These are phyloP conservation scores for Aspergillus clavatus DNA, from an alignment of 2,329 filamentous ascomycete species.

Conservation along the genomic window DNA sequence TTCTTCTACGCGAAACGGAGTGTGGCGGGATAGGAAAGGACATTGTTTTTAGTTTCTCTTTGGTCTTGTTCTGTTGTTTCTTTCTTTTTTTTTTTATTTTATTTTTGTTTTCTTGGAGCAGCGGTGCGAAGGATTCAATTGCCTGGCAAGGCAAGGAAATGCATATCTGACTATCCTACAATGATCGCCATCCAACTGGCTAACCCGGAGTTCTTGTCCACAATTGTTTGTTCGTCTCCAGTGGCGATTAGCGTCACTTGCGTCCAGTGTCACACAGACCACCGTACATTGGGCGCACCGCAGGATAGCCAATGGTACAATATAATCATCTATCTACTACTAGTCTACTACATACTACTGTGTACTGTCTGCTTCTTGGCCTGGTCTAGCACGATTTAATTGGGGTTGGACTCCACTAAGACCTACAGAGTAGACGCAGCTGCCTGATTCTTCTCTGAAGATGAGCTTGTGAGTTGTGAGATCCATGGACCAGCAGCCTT, in stretches of 20 bases:
- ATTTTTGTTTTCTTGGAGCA: constrained; percentile 8
- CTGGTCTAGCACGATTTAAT: background rate
- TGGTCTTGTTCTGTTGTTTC: constrained; percentile 15
- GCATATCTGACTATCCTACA: background rate
- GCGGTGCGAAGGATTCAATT: background rate
- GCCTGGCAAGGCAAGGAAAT: constrained; percentile 7
- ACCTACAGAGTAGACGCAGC: background rate
- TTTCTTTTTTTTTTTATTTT: constrained; percentile 10
- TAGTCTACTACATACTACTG: no score
- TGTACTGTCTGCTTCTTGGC: background rate
- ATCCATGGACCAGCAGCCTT: background rate
- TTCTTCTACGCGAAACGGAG: constrained; percentile 26
- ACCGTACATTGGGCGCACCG: background rate
- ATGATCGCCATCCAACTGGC: background rate
- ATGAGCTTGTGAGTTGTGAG: background rate
- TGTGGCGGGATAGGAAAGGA: constrained; percentile 29
- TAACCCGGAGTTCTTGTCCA: background rate
- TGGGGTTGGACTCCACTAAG: no score
- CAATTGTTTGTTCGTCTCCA: background rate
- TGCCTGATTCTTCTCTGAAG: background rate
- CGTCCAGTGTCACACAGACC: background rate
- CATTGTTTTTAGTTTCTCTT: no score
- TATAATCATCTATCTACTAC: background rate
- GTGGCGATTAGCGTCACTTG: background rate
- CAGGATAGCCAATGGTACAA: constrained; percentile 6